phyloP scores from a whole-genome alignment of 768 basidiomycete genomes.

The Boletellus sp. region DNA sequence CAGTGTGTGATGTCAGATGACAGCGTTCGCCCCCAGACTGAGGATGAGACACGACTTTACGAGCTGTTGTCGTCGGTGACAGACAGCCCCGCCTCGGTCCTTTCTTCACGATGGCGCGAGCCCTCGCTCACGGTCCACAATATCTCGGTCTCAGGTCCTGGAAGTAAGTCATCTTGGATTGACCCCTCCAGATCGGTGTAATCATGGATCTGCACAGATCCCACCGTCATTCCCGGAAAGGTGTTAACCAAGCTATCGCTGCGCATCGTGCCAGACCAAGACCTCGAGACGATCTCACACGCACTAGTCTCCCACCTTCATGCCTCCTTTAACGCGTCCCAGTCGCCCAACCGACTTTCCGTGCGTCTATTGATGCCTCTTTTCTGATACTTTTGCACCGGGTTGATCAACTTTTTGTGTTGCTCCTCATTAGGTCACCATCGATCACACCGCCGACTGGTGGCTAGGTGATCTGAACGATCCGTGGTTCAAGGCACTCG shows the following conservation, averaged over 20 bases:
- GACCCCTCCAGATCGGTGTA: not conserved
- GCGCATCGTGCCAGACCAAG: constrained; percentile 93
- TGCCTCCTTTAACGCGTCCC: constrained; percentile 52
- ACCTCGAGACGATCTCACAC: constrained; percentile 62
- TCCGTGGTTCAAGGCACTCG: constrained; percentile 83
- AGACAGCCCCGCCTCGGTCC: constrained; percentile 58
- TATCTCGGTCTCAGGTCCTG: constrained; percentile 77
- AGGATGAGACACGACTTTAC: constrained; percentile 66
- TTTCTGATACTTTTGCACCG: not conserved
- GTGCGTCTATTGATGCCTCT: constrained; percentile 35
- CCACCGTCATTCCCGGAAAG: constrained; percentile 83
- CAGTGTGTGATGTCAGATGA: constrained; percentile 51
- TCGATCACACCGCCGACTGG: constrained; percentile 89
- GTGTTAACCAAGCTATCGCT: constrained; percentile 86
- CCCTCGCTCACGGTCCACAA: constrained; percentile 89
- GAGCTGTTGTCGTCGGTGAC: constrained; percentile 66
- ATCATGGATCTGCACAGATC: constrained; percentile 41
- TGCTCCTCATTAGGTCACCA: constrained; percentile 49
- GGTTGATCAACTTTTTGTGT: not conserved
- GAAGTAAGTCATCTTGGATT: constrained; percentile 45
- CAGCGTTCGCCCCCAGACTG: constrained; percentile 63
- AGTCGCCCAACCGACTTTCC: constrained; percentile 68
- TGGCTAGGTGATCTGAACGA: constrained; percentile 90
- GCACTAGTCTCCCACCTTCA: constrained; percentile 58
- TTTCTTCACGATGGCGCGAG: constrained; percentile 83